These are phyloP conservation scores for Hydnomerulius pinastri DNA, from an alignment of 768 basidiomycete species.

Conservation along the genomic window DNA sequence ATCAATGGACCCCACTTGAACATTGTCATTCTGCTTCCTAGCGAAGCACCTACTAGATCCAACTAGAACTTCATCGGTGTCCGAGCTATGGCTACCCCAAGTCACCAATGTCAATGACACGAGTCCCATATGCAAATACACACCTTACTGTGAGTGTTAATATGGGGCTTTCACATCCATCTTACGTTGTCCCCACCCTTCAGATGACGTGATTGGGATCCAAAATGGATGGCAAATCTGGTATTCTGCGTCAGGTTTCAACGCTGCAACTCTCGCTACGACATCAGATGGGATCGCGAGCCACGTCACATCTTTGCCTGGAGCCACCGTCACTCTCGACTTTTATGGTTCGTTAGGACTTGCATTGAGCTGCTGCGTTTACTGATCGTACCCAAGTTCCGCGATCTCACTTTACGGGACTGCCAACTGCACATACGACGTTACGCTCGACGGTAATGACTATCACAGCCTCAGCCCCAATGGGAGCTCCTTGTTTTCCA, in stretches of 20 bases:
- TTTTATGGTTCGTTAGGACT: slow-evolving; percentile 23
- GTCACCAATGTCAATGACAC: slow-evolving; percentile 10
- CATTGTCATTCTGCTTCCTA: neutral
- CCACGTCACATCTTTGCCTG: slow-evolving; percentile 20
- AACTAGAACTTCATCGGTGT: too few relatives aligned
- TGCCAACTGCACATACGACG: slow-evolving; percentile 14
- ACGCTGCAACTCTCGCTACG: neutral
- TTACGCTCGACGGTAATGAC: slow-evolving; percentile 6
- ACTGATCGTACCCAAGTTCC: neutral
- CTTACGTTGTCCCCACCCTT: neutral
- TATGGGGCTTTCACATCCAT: too few relatives aligned
- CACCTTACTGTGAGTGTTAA: slow-evolving; percentile 6
- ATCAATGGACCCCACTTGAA: neutral
- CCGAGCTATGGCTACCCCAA: slow-evolving; percentile 2
- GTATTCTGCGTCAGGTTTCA: slow-evolving; percentile 12
- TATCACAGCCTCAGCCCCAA: neutral
- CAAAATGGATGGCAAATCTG: slow-evolving; percentile 16
- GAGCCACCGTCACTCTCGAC: slow-evolving; percentile 25
- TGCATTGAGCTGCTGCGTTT: neutral
- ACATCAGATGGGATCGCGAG: slow-evolving; percentile 1
- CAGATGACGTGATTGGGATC: slow-evolving; percentile 14
- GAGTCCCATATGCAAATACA: slow-evolving; percentile 5
- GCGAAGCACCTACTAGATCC: neutral
- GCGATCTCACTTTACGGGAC: neutral
- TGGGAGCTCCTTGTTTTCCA: slow-evolving; percentile 4